Evolutionary conservation across 148 eudicot genomes (phyloP).

Genomic region (Vaccinium vitisidaea): DNA sequence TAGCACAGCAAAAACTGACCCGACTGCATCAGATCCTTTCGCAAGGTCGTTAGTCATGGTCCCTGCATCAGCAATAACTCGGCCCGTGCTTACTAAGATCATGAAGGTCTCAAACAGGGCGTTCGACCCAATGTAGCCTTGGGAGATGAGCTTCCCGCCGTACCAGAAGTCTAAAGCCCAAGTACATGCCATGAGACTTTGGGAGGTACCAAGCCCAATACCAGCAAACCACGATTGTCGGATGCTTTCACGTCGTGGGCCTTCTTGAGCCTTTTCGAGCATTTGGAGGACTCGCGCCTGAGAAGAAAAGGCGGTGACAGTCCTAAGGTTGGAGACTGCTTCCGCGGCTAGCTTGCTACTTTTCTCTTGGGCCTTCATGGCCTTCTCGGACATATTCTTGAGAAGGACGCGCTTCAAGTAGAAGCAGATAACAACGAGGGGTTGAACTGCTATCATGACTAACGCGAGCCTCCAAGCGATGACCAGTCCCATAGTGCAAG

Average conservation of each 20-base stretch:
- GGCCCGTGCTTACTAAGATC: neutral
- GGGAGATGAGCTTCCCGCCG: neutral
- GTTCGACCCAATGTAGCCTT: neutral
- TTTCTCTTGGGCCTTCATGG: neutral
- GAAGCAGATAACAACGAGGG: neutral
- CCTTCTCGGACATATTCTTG: neutral
- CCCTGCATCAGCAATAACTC: neutral
- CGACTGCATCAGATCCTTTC: neutral
- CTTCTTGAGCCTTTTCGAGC: neutral
- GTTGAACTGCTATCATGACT: constrained; percentile 1
- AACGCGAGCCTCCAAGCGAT: constrained; percentile 6
- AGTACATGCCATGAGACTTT: neutral
- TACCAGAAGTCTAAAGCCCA: constrained; percentile 2
- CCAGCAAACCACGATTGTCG: neutral
- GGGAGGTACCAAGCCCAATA: neutral
- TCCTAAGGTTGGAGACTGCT: neutral
- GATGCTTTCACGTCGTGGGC: neutral
- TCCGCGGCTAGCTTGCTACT: constrained; percentile 3
- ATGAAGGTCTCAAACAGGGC: neutral
- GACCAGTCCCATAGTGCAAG: neutral
- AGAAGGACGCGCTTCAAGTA: neutral
- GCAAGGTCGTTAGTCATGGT: constrained; percentile 4
- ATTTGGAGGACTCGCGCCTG: neutral
- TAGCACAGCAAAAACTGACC: neutral
- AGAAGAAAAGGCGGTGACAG: neutral